Evolutionary conservation across 169 alveolate genomes (phyloP).

Genomic region (Eimeria maxima): DNA sequence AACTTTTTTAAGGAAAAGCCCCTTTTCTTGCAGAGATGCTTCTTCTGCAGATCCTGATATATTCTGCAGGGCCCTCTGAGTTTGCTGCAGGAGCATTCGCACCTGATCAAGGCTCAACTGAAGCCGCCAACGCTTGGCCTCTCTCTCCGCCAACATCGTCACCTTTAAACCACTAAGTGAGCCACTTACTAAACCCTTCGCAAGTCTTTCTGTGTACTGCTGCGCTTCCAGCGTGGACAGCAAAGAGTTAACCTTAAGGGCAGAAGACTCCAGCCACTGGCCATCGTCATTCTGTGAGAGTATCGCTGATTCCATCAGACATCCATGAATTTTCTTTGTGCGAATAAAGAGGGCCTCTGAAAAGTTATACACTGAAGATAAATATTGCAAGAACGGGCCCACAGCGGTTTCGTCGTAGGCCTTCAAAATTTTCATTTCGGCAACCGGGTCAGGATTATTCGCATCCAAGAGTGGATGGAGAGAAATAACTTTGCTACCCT

Average conservation of each 20-base stretch:
- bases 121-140: slow-evolving; percentile 2
- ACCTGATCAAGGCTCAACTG: not conserved
- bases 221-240: not conserved
- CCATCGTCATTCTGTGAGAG: not conserved
- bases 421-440: not conserved
- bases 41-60: not conserved
- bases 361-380: not conserved
- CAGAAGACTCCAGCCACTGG: not conserved
- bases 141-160: slow-evolving; percentile 37
- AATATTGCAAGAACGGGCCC: not conserved
- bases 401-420: slow-evolving; percentile 1
- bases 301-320: not conserved
- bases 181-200: slow-evolving; percentile 22
- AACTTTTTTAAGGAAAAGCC: not conserved
- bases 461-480: slow-evolving; percentile 2
- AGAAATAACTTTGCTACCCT: slow-evolving; percentile 3
- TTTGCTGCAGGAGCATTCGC: not conserved
- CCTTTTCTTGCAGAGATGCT: not conserved
- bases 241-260: slow-evolving; percentile 1
- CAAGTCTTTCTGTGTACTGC: not conserved
- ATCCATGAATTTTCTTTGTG: not conserved
- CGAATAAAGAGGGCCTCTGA: not conserved
- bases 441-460: not conserved
- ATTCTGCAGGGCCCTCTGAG: not conserved
- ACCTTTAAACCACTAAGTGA: slow-evolving; percentile 3